Evolutionary conservation across 345 rosid species (phyloP).

Genomic region (Citrus sinensis): DNA sequence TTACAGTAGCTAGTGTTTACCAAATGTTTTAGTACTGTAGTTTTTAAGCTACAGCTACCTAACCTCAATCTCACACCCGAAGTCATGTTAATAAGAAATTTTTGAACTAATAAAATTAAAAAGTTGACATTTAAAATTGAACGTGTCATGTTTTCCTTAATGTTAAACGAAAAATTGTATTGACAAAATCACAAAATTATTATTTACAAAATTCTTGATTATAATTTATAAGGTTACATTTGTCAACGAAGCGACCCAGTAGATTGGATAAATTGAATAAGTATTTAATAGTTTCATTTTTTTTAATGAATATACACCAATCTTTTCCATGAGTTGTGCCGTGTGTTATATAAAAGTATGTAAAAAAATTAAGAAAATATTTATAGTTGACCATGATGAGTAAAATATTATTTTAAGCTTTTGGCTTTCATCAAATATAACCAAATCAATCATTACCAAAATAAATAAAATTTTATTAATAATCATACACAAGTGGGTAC

Average conservation of each 20-base stretch:
- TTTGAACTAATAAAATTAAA: background rate
- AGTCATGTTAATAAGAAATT: background rate
- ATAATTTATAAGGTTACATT: background rate
- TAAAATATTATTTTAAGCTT: background rate
- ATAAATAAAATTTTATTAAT: background rate
- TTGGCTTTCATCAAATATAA: background rate
- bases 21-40: rapidly evolving
- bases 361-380: background rate
- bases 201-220: background rate
- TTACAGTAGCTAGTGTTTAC: rapidly evolving
- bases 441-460: background rate
- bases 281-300: background rate
- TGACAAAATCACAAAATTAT: background rate
- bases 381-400: background rate
- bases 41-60: too few relatives aligned
- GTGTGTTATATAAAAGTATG: background rate
- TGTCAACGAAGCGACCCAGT: background rate
- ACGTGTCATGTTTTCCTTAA: background rate
- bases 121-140: background rate
- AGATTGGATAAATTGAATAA: background rate
- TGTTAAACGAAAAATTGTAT: background rate
- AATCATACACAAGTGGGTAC: background rate
- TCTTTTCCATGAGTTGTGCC: background rate
- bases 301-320: background rate
- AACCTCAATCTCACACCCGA: too few relatives aligned